Evolutionary conservation across 331 rosid genomes (phyloP), one percentile per base, ranked within the genome.

Genomic region (Quercus lobata): DNA sequence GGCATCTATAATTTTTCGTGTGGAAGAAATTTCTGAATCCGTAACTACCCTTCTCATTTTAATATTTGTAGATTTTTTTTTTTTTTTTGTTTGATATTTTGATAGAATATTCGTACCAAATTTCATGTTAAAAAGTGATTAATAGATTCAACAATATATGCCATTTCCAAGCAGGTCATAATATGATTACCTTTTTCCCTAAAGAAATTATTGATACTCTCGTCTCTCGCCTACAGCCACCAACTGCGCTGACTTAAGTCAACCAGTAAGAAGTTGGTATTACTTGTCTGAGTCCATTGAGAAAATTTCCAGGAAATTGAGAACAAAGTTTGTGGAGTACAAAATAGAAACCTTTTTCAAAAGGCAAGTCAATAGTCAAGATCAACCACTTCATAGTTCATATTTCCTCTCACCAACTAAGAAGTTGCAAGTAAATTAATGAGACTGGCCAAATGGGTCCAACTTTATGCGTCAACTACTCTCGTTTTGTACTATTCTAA

Each of bases 331-430:
- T 62, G 22, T 3, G 54, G 17, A 0, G 17, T 3, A 49, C 54
- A 4, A 16, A 22, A 4, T 3, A 17, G 5, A 37, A 3, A 25
- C 5, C 1, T 4, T 7, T 55, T 25, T 5, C n/a, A 1, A 2
- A 75, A 30, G 69, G 9, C 21, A 12, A 37, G 81, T 78, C 81
- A 10, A 69, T 18, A n/a, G 76, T 41, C 71, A 41, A 70, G 60
- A 63, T 14, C 17, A 49, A 14, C 54, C 54, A 11, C 15, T 49
- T 14, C 17, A 4, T 22, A 18, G 46, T 15, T 2, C 2, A 6
- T 9, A 32, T 68, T 55, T 34, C 37, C 14, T n/a, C 57, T 9
- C 18, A 68, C 69, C 75, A 55, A 55, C 29, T 0, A 4, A 22
- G 6, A 21, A 77, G 34, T 0, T 60, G 34, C 35, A 4, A 12